phyloP scores from a whole-genome alignment of 192 early-diverging fungal genomes.

The Backusella morwellensis region DNA sequence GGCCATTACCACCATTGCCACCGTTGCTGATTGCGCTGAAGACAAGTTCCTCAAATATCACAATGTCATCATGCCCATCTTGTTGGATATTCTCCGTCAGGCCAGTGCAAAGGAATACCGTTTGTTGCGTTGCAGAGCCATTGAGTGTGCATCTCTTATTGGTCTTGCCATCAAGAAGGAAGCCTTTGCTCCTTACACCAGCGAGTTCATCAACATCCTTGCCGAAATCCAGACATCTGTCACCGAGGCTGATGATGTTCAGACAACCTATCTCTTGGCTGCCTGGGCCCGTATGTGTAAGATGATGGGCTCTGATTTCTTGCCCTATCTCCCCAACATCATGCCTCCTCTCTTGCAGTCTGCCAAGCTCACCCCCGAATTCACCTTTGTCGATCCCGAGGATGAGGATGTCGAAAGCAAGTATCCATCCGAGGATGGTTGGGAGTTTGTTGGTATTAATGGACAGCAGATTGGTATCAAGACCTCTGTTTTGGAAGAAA shows the following conservation, averaged over 20 bases:
- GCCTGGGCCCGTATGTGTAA: conserved; percentile 98
- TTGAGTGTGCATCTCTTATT: conserved; percentile 97
- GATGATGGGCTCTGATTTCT: conserved; percentile 91
- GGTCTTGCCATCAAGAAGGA: conserved; percentile 93
- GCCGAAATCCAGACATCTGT: conserved; percentile 75
- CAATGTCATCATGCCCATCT: conserved; percentile 90
- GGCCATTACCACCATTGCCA: conserved; percentile 96
- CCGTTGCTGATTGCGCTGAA: conserved; percentile 94
- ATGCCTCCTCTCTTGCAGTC: conserved; percentile 88
- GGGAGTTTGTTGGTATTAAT: conserved; percentile 92
- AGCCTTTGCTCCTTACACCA: conserved; percentile 75
- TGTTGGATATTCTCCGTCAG: conserved; percentile 84
- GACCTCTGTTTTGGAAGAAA: conserved; percentile 95
- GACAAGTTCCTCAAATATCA: conserved; percentile 92
- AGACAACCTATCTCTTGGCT: conserved; percentile 87
- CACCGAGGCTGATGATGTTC: conserved; percentile 91
- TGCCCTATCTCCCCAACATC: conserved; percentile 87
- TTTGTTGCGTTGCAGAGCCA: conserved; percentile 91
- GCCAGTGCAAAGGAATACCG: conserved; percentile 87
- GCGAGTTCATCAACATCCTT: conserved; percentile 80
- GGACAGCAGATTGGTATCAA: conserved; percentile 97
- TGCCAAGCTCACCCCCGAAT: conserved; percentile 91
- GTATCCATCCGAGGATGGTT: conserved; percentile 95
- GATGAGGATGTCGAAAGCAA: conserved; percentile 75
- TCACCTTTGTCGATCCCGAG: conserved; percentile 80